Base-by-base conservation (phyloP, 345 rosid genomes). In the Dipteronia sinensis region DNA sequence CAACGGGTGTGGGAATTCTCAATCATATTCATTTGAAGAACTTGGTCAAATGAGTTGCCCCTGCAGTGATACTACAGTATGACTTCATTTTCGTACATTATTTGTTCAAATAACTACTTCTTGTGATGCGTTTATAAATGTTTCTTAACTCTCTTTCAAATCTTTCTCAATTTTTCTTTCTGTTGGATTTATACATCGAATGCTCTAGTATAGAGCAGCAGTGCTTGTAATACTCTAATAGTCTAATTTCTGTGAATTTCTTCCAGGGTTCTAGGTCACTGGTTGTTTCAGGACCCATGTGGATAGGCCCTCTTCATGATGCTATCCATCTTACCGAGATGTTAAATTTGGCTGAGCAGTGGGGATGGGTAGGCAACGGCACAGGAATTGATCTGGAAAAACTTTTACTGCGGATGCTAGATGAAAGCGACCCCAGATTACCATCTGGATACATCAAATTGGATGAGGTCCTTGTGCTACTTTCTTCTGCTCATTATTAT, bases 241-340 rank as follows among this genome's bases (percentile, higher is more conserved):
- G 9, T 71, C 47, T 71, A 61, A 65, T 73, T 62, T 9, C 11
- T 46, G 64, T 27, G 7, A 34, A 17, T 29, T 59, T 65, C 59
- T 75, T 80, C 40, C 82, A 88, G 92, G 85, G 72, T 74, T 76
- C 88, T 68, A 59, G 89, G 59, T 86, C 92, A 6, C 78, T 84
- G 12, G 84, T 83, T 23, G 90, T 92, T 13, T 88, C 97, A 0
- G 98, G 93, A 65, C 96, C 99, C 53, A 59, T 95, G 64, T 93
- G 97, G 98, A 88, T 87, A 44, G 99, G 97, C 71, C 92, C 97
- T 53, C 96, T 95, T 80, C 99, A 93, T 67, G 79, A 82, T 29
- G 85, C 85, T 42, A 67, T 87, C n/a, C 89, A 88, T 80, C 78
- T 91, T 15, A 83, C 74, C 29, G 91, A 91, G 25, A 92, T 95